Conservation (phyloP, 1,139 yeast genomes). For the Blastobotrys arbuscula region DNA sequence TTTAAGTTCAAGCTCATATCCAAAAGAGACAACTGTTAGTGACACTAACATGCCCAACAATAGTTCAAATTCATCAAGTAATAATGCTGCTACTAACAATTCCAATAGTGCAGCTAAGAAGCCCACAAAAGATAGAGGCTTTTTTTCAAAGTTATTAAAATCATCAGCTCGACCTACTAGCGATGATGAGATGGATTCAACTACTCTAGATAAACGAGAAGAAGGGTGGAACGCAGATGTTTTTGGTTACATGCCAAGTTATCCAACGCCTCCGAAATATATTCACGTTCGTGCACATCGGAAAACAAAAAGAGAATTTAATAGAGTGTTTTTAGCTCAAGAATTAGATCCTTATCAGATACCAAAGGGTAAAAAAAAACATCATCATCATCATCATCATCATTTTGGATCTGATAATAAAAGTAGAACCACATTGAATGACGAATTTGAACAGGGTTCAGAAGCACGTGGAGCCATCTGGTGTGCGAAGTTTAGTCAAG, state of each 20-base stretch:
- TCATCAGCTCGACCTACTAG: slow-evolving; percentile 24
- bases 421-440: not conserved
- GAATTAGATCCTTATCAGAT: slow-evolving; percentile 40
- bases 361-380: not conserved
- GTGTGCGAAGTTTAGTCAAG: slow-evolving; percentile 65
- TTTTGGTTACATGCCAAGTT: slow-evolving; percentile 29
- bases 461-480: slow-evolving; percentile 49
- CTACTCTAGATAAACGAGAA: slow-evolving; percentile 23
- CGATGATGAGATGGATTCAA: slow-evolving; percentile 22
- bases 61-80: not conserved
- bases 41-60: not conserved
- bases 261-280: slow-evolving; percentile 34
- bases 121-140: slow-evolving; percentile 9
- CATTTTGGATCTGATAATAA: not conserved
- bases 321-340: slow-evolving; percentile 72
- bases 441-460: not conserved
- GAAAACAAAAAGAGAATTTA: slow-evolving; percentile 36
- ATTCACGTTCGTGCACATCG: slow-evolving; percentile 36
- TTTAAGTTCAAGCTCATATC: slow-evolving; percentile 1
- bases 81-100: not conserved
- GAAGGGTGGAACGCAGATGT: slow-evolving; percentile 36
- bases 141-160: slow-evolving; percentile 21
- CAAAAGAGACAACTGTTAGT: not conserved
- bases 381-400: not conserved
- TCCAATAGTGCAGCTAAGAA: not conserved